Evolutionary conservation across 75 land plant genomes (phyloP), one percentile per base, ranked within the genome.

Genomic region (Picea glauca): DNA sequence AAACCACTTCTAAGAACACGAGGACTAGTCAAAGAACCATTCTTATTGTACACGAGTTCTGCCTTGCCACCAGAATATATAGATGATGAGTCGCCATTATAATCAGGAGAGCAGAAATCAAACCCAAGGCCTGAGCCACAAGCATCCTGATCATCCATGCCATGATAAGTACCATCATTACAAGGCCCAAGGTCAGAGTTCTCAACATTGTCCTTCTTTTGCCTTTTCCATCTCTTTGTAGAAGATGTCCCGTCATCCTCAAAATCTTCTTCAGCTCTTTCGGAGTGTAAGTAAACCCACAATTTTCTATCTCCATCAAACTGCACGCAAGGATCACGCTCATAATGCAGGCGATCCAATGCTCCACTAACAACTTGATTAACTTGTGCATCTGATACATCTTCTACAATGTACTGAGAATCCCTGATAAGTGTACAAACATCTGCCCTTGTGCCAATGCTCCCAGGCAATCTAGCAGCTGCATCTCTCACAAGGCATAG

Each of bases 211-310:
- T 95, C 99, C 78, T 93, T 98, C 90, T 85, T 95, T 58, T 66
- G 92, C 79, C 93, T 88, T 81, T 93, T 95, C 99, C 99, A 98
- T 84, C 94, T 93, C 77, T 95, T 98, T 67, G 99, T 98, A 32
- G 98, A 94, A n/a, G 98, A 93, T 60, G 99, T 95, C 38, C 99
- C 99, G 85, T 98, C 99, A 85, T 98, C 99, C 80, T 98, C 99
- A 90, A 98, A 98, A 83, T 98, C 99, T 82, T 94, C 98, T 78
- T 98, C 99, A 76, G 87, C 91, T 79, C 98, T 93, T 11, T 98
- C 96, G 68, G 91, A 90, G 80, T 98, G 99, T 62, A 98, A 80
- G 75, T 98, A 98, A 58, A 93, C 94, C 99, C 99, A 98, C 80
- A 98, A 82, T 83, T 98, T 98, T 77, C 98, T 84, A 4, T 95